Evolutionary conservation across 2,329 filamentous ascomycete genomes (phyloP), one percentile per base, ranked within the genome.

Genomic region (Fonsecaea erecta): DNA sequence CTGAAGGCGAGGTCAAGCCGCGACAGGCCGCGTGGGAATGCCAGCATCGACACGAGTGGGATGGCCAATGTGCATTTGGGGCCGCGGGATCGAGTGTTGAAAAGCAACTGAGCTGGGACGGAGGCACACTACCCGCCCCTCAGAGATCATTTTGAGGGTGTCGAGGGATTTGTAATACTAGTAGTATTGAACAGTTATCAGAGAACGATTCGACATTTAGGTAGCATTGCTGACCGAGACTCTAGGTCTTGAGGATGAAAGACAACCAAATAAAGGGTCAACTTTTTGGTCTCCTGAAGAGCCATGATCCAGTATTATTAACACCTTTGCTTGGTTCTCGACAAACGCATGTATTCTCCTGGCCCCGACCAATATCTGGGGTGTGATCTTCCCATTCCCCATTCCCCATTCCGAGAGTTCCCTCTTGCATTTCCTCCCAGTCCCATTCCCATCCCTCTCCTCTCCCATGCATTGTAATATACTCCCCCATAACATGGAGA

Each of bases 51-150:
- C 54, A 66, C 57, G n/a, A 68, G 61, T 59, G 43, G 57, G 7
- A 64, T 66, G 18, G 53, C 64, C 8, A 64, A 59, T 35, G 63
- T 68, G 9, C 67, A 66, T 58, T 55, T 66, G 11, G 64, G 67
- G 7, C 67, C 67, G 28, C 46, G 64, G 43, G 60, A 68, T 53
- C 57, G 62, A 14, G 62, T 66, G 24, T 56, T 68, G 61, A 68
- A 66, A 46, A 68, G 64, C 21, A 68, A 62, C 28, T 68, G 46
- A 62, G 43, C 11, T 21, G 4, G 18, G 2, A 24, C 21, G 1
- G n/a, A n/a, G n/a, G n/a, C n/a, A n/a, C n/a, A n/a, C n/a, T n/a
- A n/a, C n/a, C n/a, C n/a, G n/a, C n/a, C n/a, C n/a, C 18, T 21
- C 21, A 2, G 43, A 43, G 37, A 12, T 8, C 7, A n/a, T 8